Conservation (phyloP, 163 green algal genomes). For the Chlamydomonas reinhardtii region DNA sequence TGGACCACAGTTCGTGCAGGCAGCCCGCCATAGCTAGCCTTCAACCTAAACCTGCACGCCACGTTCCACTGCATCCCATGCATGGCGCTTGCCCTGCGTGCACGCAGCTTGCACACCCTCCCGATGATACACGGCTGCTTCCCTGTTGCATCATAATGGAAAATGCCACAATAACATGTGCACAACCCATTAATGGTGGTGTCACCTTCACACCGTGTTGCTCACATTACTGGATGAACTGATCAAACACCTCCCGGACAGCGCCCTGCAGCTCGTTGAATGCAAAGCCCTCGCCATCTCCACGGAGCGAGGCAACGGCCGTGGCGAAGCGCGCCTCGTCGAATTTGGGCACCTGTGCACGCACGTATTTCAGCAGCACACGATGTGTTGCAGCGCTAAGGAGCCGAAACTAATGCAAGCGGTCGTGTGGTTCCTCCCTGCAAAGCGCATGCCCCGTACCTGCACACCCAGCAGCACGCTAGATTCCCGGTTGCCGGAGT, state of each 20-base stretch:
- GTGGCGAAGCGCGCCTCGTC: constrained; percentile 60
- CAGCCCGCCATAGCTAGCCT: too few relatives aligned
- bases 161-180: too few relatives aligned
- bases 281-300: constrained; percentile 69
- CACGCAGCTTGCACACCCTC: too few relatives aligned
- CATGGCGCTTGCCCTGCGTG: too few relatives aligned
- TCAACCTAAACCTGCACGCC: too few relatives aligned
- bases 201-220: too few relatives aligned
- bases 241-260: constrained; percentile 78
- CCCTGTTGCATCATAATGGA: too few relatives aligned
- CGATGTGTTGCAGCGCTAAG: background rate
- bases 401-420: background rate
- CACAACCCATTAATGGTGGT: too few relatives aligned
- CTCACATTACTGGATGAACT: constrained; percentile 81
- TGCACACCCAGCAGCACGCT: constrained; percentile 90
- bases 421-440: too few relatives aligned
- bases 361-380: background rate
- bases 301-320: constrained; percentile 72
- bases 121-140: too few relatives aligned
- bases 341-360: constrained; percentile 1
- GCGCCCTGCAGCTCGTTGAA: constrained; percentile 77
- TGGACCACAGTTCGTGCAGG: too few relatives aligned
- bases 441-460: constrained; percentile 53
- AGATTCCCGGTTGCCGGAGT: constrained; percentile 82
- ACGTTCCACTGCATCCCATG: too few relatives aligned